These are phyloP conservation scores for Lathyrus aphaca DNA, from an alignment of 306 rosid species.

Conservation along the genomic window DNA sequence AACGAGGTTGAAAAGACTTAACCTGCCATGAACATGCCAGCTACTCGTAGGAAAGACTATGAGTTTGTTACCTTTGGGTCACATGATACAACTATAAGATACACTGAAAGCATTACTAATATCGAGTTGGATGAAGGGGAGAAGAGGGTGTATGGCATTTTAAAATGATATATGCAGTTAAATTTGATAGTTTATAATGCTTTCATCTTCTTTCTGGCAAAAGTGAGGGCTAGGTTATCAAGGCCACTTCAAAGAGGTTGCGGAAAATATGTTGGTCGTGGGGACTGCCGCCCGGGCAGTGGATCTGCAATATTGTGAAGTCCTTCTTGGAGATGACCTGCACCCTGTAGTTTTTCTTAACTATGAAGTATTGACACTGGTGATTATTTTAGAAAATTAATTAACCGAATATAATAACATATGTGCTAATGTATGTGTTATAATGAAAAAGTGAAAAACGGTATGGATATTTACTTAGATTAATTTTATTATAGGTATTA, in stretches of 20 bases:
- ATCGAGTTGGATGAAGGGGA: conserved; percentile 91
- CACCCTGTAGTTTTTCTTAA: conserved; percentile 60
- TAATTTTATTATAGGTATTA: too few relatives aligned
- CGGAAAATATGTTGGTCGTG: conserved; percentile 74
- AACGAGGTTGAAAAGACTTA: conserved; percentile 81
- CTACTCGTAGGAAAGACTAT: conserved; percentile 92
- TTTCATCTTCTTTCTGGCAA: conserved; percentile 61
- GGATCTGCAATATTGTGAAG: conserved; percentile 56
- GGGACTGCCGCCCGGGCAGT: conserved; percentile 68
- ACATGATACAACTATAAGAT: conserved; percentile 82
- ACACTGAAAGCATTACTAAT: conserved; percentile 86
- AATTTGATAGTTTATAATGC: conserved; percentile 23
- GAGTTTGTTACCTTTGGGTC: conserved; percentile 93
- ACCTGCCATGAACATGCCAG: conserved; percentile 96
- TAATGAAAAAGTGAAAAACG: too few relatives aligned
- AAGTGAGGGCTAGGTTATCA: conserved; percentile 94
- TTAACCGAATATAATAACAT: too few relatives aligned
- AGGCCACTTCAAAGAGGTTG: conserved; percentile 96
- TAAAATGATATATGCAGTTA: conserved; percentile 3
- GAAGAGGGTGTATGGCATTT: conserved; percentile 55
- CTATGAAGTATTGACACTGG: too few relatives aligned
- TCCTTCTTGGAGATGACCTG: conserved; percentile 80
- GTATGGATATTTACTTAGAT: too few relatives aligned
- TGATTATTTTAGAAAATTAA: too few relatives aligned
- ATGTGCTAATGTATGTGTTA: too few relatives aligned